A percentile compares a stretch with the other conserved stretches of the same genome.
Conservation (phyloP, 805 yeast species). For the Isabelozyma gotoi region DNA sequence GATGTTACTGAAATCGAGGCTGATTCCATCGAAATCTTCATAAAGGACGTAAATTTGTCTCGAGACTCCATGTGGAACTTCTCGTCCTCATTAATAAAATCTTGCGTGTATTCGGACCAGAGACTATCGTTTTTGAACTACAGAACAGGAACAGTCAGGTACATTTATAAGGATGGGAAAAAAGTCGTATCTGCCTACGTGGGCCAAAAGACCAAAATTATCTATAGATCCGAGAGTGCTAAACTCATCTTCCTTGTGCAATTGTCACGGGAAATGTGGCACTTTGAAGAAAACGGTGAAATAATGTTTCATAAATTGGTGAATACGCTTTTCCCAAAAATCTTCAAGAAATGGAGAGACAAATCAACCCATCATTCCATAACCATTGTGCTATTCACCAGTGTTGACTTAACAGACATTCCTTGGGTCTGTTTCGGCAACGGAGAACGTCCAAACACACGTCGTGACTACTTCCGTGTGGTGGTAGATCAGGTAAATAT, state of each 20-base stretch:
- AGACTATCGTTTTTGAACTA: conserved; percentile 58
- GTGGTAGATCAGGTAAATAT: conserved; percentile 94
- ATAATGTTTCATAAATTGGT: conserved; percentile 89
- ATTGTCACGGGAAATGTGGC: conserved; percentile 95
- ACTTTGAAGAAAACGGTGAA: conserved; percentile 95
- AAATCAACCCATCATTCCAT: conserved; percentile 87
- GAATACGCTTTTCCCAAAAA: conserved; percentile 86
- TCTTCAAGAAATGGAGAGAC: conserved; percentile 84
- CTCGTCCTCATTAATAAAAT: conserved; percentile 56
- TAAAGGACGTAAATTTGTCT: conserved; percentile 77
- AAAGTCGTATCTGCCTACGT: conserved; percentile 75
- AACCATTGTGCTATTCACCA: conserved; percentile 84
- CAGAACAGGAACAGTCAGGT: conserved; percentile 63
- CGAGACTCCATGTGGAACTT: conserved; percentile 94
- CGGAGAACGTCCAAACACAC: conserved; percentile 69
- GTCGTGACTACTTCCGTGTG: conserved; percentile 82
- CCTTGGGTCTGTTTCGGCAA: conserved; percentile 60
- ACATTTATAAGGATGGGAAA: conserved; percentile 65
- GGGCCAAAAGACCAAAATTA: conserved; percentile 71
- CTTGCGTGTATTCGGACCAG: conserved; percentile 69
- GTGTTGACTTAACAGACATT: conserved; percentile 58
- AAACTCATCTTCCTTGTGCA: conserved; percentile 80
- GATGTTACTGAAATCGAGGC: conserved; percentile 55
- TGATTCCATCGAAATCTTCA: conserved; percentile 77
- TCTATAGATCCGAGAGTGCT: conserved; percentile 90